Percentiles rank a stretch among this genome's conserved stretches.
Conservation (phyloP, 192 early-diverging fungal genomes). For the Oehlia diaphana region DNA sequence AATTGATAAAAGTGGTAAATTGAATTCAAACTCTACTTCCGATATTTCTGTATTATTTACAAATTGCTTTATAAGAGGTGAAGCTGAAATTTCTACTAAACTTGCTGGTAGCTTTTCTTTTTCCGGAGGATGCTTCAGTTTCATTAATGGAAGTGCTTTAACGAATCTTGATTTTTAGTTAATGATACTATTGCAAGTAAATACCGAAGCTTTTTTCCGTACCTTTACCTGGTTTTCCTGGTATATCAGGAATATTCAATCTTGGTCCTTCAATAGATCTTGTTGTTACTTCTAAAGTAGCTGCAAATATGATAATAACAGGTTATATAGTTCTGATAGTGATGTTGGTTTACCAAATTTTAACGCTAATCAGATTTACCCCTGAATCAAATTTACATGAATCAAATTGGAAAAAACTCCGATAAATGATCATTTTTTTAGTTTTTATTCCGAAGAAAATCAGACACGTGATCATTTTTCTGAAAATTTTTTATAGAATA, state of each 20-base stretch:
- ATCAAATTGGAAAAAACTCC: too few relatives aligned
- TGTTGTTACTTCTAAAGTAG: too few relatives aligned
- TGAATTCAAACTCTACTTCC: background rate
- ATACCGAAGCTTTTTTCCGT: background rate
- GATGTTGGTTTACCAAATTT: background rate
- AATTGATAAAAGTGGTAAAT: background rate
- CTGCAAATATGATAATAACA: background rate
- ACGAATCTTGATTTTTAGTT: too few relatives aligned
- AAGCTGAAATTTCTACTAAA: too few relatives aligned
- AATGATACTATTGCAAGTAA: background rate
- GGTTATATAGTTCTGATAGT: conserved; percentile 2
- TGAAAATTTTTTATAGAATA: too few relatives aligned
- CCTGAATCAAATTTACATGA: too few relatives aligned
- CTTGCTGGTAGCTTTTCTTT: background rate
- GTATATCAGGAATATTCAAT: conserved; percentile 2
- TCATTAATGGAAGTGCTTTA: too few relatives aligned
- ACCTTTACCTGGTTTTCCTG: background rate
- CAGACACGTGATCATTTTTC: too few relatives aligned
- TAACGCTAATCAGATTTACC: too few relatives aligned
- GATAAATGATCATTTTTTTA: too few relatives aligned
- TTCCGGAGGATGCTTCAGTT: background rate
- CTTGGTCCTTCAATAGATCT: conserved; percentile 7
- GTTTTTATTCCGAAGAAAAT: too few relatives aligned
- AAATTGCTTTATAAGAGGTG: conserved; percentile 9
- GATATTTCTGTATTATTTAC: background rate